These are phyloP conservation scores for Flaveria brownii DNA, from an alignment of 129 eudicot genomes.

Conservation along the genomic window DNA sequence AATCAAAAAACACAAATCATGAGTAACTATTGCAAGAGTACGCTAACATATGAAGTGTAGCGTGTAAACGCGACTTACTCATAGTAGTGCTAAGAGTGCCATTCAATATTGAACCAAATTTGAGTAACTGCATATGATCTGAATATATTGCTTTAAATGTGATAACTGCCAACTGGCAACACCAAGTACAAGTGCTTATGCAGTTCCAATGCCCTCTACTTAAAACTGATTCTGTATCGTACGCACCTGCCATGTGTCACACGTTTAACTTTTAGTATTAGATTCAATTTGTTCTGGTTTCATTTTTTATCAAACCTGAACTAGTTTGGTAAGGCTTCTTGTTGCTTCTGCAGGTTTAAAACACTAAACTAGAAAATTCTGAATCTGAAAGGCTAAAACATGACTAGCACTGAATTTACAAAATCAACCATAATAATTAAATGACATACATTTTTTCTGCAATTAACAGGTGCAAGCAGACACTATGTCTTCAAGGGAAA, in stretches of 20 bases:
- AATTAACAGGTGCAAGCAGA: constrained; percentile 84
- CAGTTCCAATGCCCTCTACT: background rate
- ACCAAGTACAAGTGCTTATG: background rate
- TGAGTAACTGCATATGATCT: background rate
- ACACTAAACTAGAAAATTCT: background rate
- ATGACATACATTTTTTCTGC: background rate
- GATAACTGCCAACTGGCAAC: background rate
- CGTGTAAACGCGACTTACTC: background rate
- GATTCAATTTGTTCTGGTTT: background rate
- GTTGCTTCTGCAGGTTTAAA: background rate
- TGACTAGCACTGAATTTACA: constrained; percentile 3
- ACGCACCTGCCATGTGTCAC: background rate
- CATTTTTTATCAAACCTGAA: background rate
- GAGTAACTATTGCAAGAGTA: background rate
- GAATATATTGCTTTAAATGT: background rate
- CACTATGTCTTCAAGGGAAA: constrained; percentile 64
- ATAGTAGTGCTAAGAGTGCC: background rate
- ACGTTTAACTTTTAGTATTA: background rate
- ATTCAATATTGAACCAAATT: background rate
- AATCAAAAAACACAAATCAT: background rate
- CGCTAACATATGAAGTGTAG: background rate
- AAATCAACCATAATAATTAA: background rate
- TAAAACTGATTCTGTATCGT: background rate
- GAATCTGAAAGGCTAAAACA: background rate
- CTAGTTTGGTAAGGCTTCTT: background rate